Percentiles rank a stretch among this genome's conserved stretches.
Conservation (phyloP, 345 rosid species). For the Combretum micranthum region DNA sequence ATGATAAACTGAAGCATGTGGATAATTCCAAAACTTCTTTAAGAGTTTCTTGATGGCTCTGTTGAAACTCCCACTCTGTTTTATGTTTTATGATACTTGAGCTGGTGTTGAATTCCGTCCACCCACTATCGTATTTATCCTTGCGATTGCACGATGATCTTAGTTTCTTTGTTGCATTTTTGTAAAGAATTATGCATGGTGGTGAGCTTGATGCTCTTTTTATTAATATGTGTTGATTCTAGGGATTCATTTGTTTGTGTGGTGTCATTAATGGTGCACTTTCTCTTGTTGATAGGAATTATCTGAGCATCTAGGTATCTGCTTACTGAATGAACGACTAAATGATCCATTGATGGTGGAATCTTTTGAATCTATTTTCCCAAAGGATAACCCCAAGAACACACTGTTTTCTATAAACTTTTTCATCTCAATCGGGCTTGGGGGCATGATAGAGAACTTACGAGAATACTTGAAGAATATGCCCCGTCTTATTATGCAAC, state of each 20-base stretch:
- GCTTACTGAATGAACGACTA: conserved; percentile 68
- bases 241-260: no score
- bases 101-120: no score
- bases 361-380: conserved; percentile 78
- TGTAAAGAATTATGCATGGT: background rate
- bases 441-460: conserved; percentile 89
- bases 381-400: conserved; percentile 89
- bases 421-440: conserved; percentile 94
- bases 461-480: conserved; percentile 89
- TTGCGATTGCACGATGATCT: background rate
- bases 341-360: conserved; percentile 66
- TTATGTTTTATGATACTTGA: no score
- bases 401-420: conserved; percentile 83
- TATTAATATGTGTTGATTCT: no score
- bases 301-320: conserved; percentile 88
- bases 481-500: conserved; percentile 95
- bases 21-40: no score
- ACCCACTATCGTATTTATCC: no score
- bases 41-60: no score
- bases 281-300: conserved; percentile 70
- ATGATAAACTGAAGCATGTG: no score
- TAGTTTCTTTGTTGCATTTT: background rate
- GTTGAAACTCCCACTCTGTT: no score
- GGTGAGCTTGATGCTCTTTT: no score
- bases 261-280: background rate